Evolutionary conservation across 345 rosid genomes (phyloP).

Genomic region (Corymbia maculata): DNA sequence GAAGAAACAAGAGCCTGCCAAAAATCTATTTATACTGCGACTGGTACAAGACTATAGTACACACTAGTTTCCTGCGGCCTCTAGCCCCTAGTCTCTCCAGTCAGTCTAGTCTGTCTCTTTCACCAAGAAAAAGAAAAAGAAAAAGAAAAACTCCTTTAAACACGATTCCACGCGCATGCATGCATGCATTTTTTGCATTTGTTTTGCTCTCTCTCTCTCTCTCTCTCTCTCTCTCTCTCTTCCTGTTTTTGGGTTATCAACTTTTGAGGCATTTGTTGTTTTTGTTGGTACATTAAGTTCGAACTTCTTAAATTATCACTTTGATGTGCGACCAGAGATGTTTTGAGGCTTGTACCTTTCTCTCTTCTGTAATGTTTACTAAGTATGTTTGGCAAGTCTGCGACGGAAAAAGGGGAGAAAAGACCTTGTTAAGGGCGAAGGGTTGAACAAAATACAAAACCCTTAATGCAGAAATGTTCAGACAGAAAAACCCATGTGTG

Average conservation of each 20-base stretch:
- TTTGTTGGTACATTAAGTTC: background rate
- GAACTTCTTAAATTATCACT: background rate
- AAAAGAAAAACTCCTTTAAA: background rate
- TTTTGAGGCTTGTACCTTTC: background rate
- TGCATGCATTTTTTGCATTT: background rate
- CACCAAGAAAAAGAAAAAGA: background rate
- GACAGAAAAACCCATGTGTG: background rate
- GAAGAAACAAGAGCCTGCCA: background rate
- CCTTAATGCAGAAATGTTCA: background rate
- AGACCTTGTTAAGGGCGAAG: background rate
- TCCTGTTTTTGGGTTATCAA: background rate
- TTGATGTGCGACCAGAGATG: background rate
- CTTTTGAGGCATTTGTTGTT: background rate
- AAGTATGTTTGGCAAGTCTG: background rate
- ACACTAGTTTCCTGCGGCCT: background rate
- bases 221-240: too few relatives aligned
- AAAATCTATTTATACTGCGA: background rate
- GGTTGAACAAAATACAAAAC: background rate
- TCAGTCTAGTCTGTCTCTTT: background rate
- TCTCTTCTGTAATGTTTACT: background rate
- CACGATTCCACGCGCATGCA: background rate
- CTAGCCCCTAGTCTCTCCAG: conserved; percentile 9
- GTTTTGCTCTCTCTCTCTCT: background rate
- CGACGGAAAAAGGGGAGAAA: background rate
- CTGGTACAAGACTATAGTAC: background rate